phyloP scores from a whole-genome alignment of 1,284 basidiomycete species.

The Malassezia caprae region DNA sequence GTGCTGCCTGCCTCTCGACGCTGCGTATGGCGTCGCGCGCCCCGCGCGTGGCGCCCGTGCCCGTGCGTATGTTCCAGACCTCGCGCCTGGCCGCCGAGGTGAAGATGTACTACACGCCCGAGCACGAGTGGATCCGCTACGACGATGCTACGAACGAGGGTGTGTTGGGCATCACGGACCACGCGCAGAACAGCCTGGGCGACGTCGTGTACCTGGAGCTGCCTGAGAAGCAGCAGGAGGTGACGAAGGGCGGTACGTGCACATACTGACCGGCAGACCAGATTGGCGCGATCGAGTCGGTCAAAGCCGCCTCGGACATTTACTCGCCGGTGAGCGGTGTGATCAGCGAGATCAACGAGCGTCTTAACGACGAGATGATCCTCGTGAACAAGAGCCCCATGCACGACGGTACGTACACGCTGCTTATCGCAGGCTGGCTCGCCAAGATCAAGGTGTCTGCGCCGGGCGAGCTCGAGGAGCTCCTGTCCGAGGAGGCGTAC shows the following conservation, averaged over 20 bases:
- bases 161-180: constrained; percentile 78
- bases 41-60: not conserved
- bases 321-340: constrained; percentile 85
- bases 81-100: constrained; percentile 12
- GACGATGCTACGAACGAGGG: constrained; percentile 72
- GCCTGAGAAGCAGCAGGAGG: constrained; percentile 60
- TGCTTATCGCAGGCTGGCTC: constrained; percentile 65
- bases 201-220: constrained; percentile 98
- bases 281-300: constrained; percentile 88
- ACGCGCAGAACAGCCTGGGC: constrained; percentile 82
- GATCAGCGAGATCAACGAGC: constrained; percentile 69
- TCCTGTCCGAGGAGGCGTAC: constrained; percentile 72
- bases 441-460: constrained; percentile 80
- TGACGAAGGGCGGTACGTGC: constrained; percentile 65
- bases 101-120: constrained; percentile 55
- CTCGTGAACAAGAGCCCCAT: constrained; percentile 84
- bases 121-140: constrained; percentile 80
- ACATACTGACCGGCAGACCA: constrained; percentile 55
- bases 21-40: constrained; percentile 2
- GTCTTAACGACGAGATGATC: constrained; percentile 61
- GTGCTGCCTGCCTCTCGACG: constrained; percentile 5
- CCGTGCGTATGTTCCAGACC: constrained; percentile 15
- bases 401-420: constrained; percentile 59
- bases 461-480: constrained; percentile 62
- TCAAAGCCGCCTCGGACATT: constrained; percentile 95